phyloP scores from a whole-genome alignment of 2,329 filamentous ascomycete species.

The Gaeumannomyces tritici region DNA sequence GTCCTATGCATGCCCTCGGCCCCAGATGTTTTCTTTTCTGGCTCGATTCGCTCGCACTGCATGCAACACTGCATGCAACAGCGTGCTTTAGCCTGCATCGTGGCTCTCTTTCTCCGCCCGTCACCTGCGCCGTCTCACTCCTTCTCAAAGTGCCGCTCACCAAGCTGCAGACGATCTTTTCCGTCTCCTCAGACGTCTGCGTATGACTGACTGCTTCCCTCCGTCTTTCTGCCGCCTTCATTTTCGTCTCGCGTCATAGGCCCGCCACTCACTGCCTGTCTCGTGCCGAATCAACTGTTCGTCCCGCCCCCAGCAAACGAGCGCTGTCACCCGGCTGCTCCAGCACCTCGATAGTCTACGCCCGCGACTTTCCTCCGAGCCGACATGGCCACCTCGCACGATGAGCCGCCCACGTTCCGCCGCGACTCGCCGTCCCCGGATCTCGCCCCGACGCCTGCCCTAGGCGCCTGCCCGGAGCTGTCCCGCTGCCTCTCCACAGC shows the following conservation, averaged over 20 bases:
- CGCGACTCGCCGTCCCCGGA: slow-evolving; percentile 57
- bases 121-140: background rate
- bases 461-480: slow-evolving; percentile 44
- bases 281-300: background rate
- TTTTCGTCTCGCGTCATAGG: background rate
- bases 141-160: background rate
- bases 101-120: too few relatives aligned
- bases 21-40: background rate
- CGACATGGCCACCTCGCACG: slow-evolving; percentile 25
- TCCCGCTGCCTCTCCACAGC: slow-evolving; percentile 56
- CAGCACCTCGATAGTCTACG: background rate
- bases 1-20: background rate
- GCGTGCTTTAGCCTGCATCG: too few relatives aligned
- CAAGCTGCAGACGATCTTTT: background rate
- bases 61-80: background rate
- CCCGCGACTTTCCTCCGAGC: background rate
- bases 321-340: background rate
- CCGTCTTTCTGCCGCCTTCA: background rate
- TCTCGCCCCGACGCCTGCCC: slow-evolving; percentile 46
- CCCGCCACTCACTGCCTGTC: background rate
- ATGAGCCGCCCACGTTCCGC: slow-evolving; percentile 27
- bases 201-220: background rate
- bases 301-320: background rate
- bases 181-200: background rate
- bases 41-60: background rate